Evolutionary conservation across 805 yeast genomes (phyloP).

Genomic region (Nakazawaea wyomingensis): DNA sequence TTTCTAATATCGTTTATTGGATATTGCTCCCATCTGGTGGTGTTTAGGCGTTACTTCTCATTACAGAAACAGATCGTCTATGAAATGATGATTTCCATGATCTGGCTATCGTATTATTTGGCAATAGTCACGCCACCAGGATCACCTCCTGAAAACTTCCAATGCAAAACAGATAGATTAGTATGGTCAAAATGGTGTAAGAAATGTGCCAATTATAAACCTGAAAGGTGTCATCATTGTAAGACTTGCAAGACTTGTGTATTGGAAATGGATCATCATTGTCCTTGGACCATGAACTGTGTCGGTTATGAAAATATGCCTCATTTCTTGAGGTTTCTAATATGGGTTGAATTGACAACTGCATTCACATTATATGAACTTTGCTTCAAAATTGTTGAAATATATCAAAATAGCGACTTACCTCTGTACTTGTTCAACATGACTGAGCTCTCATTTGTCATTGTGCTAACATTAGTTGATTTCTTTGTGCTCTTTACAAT

Average conservation of each 20-base stretch:
- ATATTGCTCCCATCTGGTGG: constrained; percentile 54
- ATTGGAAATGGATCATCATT: constrained; percentile 89
- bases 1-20: constrained; percentile 53
- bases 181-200: constrained; percentile 64
- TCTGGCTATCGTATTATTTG: constrained; percentile 69
- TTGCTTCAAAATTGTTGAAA: constrained; percentile 30
- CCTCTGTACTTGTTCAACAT: constrained; percentile 54
- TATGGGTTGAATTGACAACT: constrained; percentile 56
- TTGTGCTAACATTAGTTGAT: constrained; percentile 50
- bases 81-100: constrained; percentile 43
- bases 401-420: constrained; percentile 43
- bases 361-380: constrained; percentile 41
- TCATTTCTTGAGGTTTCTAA: constrained; percentile 71
- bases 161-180: constrained; percentile 26
- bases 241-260: constrained; percentile 71
- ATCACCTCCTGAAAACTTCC: constrained; percentile 45
- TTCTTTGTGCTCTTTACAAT: constrained; percentile 59
- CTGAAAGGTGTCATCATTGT: constrained; percentile 85
- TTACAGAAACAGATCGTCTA: constrained; percentile 37
- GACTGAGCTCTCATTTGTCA: constrained; percentile 48
- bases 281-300: constrained; percentile 91
- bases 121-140: constrained; percentile 75
- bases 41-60: constrained; percentile 42
- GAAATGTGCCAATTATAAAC: constrained; percentile 70
- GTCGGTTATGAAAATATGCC: constrained; percentile 78